phyloP scores from a whole-genome alignment of 805 yeast species.

The Lachancea lanzarotensis region DNA sequence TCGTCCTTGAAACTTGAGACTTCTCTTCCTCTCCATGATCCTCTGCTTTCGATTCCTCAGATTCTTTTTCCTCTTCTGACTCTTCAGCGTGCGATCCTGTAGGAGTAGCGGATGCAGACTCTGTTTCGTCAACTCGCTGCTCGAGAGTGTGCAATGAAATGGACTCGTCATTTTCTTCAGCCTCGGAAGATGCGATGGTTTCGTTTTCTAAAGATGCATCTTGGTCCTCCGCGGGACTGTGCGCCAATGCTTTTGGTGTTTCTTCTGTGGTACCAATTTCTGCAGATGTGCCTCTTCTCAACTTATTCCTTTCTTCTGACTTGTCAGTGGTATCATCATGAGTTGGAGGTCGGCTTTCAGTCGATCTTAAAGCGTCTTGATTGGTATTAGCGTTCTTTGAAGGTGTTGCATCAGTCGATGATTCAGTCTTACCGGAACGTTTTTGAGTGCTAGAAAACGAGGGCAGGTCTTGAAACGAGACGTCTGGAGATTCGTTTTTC shows the following conservation, averaged over 20 bases:
- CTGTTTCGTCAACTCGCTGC: conserved; percentile 3
- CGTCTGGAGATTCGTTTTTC: neutral
- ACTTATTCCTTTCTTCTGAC: neutral
- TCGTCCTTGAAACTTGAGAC: conserved; percentile 1
- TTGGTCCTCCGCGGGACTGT: neutral
- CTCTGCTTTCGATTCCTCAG: conserved; percentile 1
- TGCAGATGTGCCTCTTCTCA: neutral
- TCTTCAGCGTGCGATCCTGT: conserved; percentile 9
- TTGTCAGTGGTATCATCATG: neutral
- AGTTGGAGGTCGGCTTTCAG: neutral
- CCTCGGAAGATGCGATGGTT: conserved; percentile 10
- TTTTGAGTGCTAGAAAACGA: conserved; percentile 2
- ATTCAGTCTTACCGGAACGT: neutral
- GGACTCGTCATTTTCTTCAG: conserved; percentile 9
- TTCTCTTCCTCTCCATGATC: conserved; percentile 14
- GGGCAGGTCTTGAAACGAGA: conserved; percentile 5
- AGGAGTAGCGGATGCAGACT: neutral
- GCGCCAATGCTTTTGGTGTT: neutral
- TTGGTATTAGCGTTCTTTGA: neutral
- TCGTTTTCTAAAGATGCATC: conserved; percentile 1
- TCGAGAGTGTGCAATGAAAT: conserved; percentile 3
- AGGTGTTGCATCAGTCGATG: neutral
- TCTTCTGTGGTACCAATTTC: conserved; percentile 1
- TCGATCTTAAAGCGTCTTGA: conserved; percentile 5
- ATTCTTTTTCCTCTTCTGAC: conserved; percentile 12